Evolutionary conservation across 257 asterid genomes (phyloP).

Genomic region (Scutellaria barbata): DNA sequence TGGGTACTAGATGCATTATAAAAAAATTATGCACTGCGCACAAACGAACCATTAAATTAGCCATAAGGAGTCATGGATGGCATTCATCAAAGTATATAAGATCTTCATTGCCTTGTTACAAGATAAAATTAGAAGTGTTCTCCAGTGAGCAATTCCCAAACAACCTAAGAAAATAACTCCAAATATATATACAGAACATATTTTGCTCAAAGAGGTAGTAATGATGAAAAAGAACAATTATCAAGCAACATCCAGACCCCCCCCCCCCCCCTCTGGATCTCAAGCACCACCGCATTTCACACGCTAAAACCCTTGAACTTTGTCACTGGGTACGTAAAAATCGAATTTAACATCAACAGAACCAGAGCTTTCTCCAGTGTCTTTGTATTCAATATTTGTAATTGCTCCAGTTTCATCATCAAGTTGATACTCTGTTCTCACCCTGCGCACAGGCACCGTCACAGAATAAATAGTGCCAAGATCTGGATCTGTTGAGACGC

Average conservation of each 20-base stretch:
- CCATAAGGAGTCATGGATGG: too few species aligned
- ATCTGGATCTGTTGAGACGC: slow-evolving; percentile 86
- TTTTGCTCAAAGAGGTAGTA: slow-evolving; percentile 21
- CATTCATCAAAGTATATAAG: too few species aligned
- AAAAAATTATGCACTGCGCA: too few species aligned
- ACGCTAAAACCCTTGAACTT: slow-evolving; percentile 41
- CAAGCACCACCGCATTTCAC: slow-evolving; percentile 34
- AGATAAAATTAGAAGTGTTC: slow-evolving; percentile 20
- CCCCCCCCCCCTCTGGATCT: not conserved
- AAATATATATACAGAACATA: slow-evolving; percentile 45
- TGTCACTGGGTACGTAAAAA: slow-evolving; percentile 74
- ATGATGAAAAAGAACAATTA: not conserved
- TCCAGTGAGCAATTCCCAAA: slow-evolving; percentile 23
- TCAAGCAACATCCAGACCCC: slow-evolving; percentile 7
- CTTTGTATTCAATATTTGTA: slow-evolving; percentile 77
- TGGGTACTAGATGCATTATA: too few species aligned
- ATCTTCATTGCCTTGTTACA: not conserved
- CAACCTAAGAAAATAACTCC: slow-evolving; percentile 15
- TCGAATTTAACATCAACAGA: slow-evolving; percentile 95
- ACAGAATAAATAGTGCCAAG: slow-evolving; percentile 88
- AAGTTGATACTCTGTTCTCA: slow-evolving; percentile 65
- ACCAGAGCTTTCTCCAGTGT: slow-evolving; percentile 79
- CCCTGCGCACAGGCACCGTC: slow-evolving; percentile 82
- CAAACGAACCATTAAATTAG: too few species aligned
- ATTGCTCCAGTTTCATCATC: slow-evolving; percentile 80